Percentiles rank a stretch among this genome's conserved stretches.
These are phyloP conservation scores for Melanomma pulvis-pyrius DNA, from an alignment of 495 filamentous ascomycete genomes.

Conservation along the genomic window DNA sequence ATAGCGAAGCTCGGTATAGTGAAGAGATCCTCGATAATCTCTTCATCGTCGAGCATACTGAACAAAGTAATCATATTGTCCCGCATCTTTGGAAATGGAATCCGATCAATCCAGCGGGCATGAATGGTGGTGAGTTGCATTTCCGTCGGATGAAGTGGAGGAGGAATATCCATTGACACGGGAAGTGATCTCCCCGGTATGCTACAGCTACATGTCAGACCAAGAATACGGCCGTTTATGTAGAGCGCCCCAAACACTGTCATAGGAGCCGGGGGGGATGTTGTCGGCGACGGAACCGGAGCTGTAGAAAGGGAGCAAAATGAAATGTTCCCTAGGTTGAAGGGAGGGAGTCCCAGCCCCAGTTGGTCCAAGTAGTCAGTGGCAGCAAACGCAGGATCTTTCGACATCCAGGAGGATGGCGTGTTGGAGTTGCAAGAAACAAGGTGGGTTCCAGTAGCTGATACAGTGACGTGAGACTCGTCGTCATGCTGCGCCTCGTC, in stretches of 20 bases:
- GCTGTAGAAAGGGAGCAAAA: background rate
- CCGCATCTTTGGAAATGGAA: constrained; percentile 33
- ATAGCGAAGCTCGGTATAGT: constrained; percentile 25
- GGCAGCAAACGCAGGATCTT: too few relatives aligned
- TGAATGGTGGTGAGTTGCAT: constrained; percentile 27
- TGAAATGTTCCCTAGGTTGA: constrained; percentile 10
- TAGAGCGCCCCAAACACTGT: constrained; percentile 25
- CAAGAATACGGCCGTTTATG: constrained; percentile 29
- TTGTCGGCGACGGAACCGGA: background rate
- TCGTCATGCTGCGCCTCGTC: constrained; percentile 8
- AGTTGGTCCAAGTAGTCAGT: background rate
- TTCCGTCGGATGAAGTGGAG: constrained; percentile 22
- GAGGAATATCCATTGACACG: constrained; percentile 2
- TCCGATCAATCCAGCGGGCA: constrained; percentile 26
- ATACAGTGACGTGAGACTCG: constrained; percentile 1
- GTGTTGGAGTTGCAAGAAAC: constrained; percentile 7
- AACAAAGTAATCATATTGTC: constrained; percentile 26
- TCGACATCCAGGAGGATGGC: background rate
- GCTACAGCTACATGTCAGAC: constrained; percentile 21
- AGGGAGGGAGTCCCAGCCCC: background rate
- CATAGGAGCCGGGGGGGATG: constrained; percentile 3
- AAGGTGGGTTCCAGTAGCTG: background rate
- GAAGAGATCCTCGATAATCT: constrained; percentile 27
- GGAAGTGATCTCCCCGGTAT: constrained; percentile 21
- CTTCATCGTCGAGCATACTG: constrained; percentile 32